These are phyloP conservation scores for Exsudoporus frostii DNA, from an alignment of 768 basidiomycete species.

Conservation along the genomic window DNA sequence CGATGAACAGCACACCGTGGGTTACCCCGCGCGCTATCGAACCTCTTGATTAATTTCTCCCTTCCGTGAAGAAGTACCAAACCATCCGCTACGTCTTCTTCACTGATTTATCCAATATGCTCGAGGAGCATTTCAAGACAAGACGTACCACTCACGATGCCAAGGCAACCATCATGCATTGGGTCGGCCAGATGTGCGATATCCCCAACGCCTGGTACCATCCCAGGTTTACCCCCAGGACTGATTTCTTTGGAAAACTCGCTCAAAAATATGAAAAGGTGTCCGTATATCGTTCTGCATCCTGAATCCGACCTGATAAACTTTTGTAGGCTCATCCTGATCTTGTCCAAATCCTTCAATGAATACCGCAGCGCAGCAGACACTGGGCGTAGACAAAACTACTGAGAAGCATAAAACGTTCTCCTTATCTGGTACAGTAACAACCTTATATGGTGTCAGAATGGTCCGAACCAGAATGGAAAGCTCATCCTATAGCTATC, in stretches of 20 bases:
- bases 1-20: neutral
- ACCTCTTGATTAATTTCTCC: neutral
- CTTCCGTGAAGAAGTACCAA: neutral
- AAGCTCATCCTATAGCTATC: neutral
- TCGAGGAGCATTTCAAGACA: neutral
- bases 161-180: neutral
- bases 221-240: neutral
- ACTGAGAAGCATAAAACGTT: neutral
- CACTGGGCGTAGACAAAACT: neutral
- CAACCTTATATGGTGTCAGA: too few relatives aligned
- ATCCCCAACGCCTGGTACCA: neutral
- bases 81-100: constrained; percentile 3
- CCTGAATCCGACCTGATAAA: too few relatives aligned
- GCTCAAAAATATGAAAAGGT: too few relatives aligned
- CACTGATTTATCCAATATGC: neutral
- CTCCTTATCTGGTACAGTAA: neutral
- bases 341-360: neutral
- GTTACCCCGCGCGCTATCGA: neutral
- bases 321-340: neutral
- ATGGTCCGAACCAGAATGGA: neutral
- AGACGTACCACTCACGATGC: neutral
- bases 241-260: neutral
- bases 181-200: neutral
- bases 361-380: neutral
- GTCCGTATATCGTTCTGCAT: too few relatives aligned